Base-by-base conservation (phyloP, 495 filamentous ascomycete species). In the Hyaloscypha hepaticicola region DNA sequence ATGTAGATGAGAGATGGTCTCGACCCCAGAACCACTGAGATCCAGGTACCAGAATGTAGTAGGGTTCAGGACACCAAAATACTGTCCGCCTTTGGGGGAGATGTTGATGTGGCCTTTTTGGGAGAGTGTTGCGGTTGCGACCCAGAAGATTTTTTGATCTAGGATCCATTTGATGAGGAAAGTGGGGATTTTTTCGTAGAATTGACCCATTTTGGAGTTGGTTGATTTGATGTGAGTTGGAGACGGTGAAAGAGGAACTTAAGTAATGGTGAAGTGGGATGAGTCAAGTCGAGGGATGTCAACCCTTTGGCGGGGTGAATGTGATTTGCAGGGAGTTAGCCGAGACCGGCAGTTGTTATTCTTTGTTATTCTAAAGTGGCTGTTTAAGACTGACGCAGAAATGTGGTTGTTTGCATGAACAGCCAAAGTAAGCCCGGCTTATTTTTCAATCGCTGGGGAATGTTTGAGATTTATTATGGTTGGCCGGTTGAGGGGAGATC, bases 1-100 rank as follows among this genome's bases (percentile, higher is more conserved):
- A 64, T 90, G 85, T 5, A 91, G 70, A 68, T 92, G 90, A 3
- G 80, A 76, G 52, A 93, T 85, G 0, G 89, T 93, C 73, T 93
- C 90, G 60, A 73, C 79, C 3, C 90, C 90, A 27, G 83, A 87
- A 7, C 90, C 90, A 0, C 85, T 90, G 52, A 85, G 78, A 63
- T 93, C 90, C 45, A 93, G 66, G 67, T 91, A 93, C 69, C 85
- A 89, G 48, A 85, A 87, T 7, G 78, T 79, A 57, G 82, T 85
- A 19, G 78, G 73, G 59, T 80, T 73, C 48, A 89, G 75, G 55
- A 92, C 73, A 5, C 86, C 80, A 61, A 91, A 88, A 7, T 82
- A 84, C 24, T 76, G 77, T 11, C 84, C 77, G 28, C 88, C 88
- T 72, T 92, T 91, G 45, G 89, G 89, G 0, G 89, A 92, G 53